Evolutionary conservation across 495 filamentous ascomycete species (phyloP), one percentile per base, ranked within the genome.

Genomic region (Penicillium arizonense): DNA sequence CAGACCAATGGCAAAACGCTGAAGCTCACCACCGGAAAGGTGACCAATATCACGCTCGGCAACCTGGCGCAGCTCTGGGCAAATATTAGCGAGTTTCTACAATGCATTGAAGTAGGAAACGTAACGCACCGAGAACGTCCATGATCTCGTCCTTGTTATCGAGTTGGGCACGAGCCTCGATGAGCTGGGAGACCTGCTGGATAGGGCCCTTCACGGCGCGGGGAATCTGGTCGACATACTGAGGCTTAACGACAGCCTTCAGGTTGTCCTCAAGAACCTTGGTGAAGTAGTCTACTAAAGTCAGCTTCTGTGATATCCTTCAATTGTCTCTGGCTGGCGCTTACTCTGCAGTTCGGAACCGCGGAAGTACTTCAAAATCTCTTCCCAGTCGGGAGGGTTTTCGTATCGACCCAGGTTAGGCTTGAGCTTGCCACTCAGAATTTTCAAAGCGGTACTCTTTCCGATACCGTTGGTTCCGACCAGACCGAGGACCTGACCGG

Each of bases 401-500:
- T 97, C 91, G 72, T 87, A 97, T 63, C 89, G 80, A 47, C 94
- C 94, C 64, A 98, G 72, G 65, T 98, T 98, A 44, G 94, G 94
- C 85, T 98, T 98, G 57, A 97, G 79, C 73, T 97, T 98, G 53
- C 94, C 94, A 64, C 90, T 94, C 57, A 98, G 83, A 66, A 98
- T 97, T 77, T 97, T 97, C 69, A 98, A 77, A 2, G 94, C 94
- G 0, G 94, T 97, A 75, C 91, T 96, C 82, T 98, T 97, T 71
- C 94, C 94, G 65, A 97, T 98, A 88, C 94, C 94, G 84, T 98
- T 97, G 47, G 93, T 97, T 64, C 94, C 94, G 16, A 98, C 94
- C 39, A 98, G 82, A 72, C 94, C 94, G 20, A 98, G 77, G n/a
- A 98, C 95, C 62, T 96, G 91, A 24, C 95, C 95, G 28, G 94